Percentiles rank a stretch among this genome's conserved stretches.
These are phyloP conservation scores for Amyloporia xantha DNA, from an alignment of 768 basidiomycete species.

Conservation along the genomic window DNA sequence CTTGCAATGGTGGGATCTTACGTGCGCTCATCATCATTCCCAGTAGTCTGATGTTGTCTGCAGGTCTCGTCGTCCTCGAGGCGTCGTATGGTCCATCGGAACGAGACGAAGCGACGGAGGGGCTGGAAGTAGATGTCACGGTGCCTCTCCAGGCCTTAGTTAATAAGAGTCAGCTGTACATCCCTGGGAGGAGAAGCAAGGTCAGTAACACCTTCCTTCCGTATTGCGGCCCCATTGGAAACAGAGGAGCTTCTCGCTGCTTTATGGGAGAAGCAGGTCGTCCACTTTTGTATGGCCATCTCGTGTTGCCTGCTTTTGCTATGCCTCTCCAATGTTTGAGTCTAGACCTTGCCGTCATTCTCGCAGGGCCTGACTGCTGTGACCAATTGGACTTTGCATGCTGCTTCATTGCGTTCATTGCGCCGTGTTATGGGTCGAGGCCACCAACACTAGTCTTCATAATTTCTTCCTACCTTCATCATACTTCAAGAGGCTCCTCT, in stretches of 20 bases:
- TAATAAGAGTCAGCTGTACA: slow-evolving; percentile 67
- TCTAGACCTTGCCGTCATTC: background rate
- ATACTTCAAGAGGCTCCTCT: too few species aligned
- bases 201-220: slow-evolving; percentile 32
- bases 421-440: too few species aligned
- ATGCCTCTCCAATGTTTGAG: background rate
- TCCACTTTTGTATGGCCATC: background rate
- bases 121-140: slow-evolving; percentile 69
- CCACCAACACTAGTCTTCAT: too few species aligned
- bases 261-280: background rate
- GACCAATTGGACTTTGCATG: background rate
- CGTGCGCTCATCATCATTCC: slow-evolving; percentile 5
- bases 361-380: background rate
- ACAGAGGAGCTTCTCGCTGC: slow-evolving; percentile 1
- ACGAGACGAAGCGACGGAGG: slow-evolving; percentile 41
- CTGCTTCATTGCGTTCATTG: background rate
- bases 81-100: slow-evolving; percentile 64
- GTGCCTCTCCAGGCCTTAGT: slow-evolving; percentile 79
- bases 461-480: too few species aligned
- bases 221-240: background rate
- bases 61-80: slow-evolving; percentile 72
- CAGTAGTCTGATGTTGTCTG: background rate
- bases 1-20: slow-evolving; percentile 49
- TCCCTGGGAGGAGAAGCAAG: slow-evolving; percentile 72
- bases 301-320: slow-evolving; percentile 1